Percentiles rank a stretch among this genome's conserved stretches.
These are phyloP conservation scores for Syzygium aqueum DNA, from an alignment of 345 rosid genomes.

Conservation along the genomic window DNA sequence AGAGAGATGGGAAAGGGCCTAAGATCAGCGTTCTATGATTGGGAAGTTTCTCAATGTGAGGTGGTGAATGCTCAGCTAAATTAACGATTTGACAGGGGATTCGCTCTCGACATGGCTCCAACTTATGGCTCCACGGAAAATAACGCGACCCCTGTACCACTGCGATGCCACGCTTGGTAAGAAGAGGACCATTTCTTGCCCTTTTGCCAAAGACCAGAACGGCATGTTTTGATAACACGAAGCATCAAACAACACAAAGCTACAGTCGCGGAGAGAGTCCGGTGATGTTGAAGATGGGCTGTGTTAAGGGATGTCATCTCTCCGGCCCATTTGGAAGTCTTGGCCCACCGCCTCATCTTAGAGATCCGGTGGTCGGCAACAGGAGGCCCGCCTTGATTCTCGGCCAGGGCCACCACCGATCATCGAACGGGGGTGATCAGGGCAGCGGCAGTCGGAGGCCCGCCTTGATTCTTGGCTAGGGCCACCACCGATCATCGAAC, in stretches of 20 bases:
- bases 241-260: background rate
- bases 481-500: background rate
- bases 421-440: background rate
- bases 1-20: background rate
- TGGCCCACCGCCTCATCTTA: background rate
- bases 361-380: background rate
- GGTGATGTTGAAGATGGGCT: background rate
- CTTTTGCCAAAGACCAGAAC: background rate
- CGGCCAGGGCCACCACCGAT: background rate
- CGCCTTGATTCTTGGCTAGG: background rate
- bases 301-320: background rate
- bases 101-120: background rate
- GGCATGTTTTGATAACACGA: background rate
- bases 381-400: background rate
- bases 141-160: no score
- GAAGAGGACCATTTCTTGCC: background rate
- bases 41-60: background rate
- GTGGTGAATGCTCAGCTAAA: background rate
- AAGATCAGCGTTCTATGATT: background rate
- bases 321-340: background rate
- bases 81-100: rapidly evolving
- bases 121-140: no score
- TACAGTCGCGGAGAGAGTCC: background rate
- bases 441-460: background rate
- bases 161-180: rapidly evolving